Conservation (phyloP, 768 basidiomycete species). For the Solioccasus polychromus region DNA sequence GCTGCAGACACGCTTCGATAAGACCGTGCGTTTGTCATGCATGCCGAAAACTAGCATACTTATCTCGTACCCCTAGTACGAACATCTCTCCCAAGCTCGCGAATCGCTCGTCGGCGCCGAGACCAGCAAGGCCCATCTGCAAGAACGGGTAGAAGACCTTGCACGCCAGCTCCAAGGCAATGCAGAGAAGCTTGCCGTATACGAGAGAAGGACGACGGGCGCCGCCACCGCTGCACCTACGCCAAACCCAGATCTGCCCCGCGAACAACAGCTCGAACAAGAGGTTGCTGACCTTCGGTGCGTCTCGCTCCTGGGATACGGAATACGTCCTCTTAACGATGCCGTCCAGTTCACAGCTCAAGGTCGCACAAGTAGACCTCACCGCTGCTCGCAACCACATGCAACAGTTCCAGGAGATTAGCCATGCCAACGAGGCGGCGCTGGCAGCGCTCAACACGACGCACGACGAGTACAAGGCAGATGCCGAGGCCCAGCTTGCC, state of each 20-base stretch:
- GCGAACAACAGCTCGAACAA: constrained; percentile 77
- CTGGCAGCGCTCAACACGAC: constrained; percentile 66
- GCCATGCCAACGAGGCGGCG: constrained; percentile 77
- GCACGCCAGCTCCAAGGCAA: constrained; percentile 66
- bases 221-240: constrained; percentile 30
- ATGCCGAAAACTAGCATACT: constrained; percentile 3
- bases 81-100: constrained; percentile 65
- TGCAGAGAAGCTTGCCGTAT: constrained; percentile 83
- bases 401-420: constrained; percentile 84
- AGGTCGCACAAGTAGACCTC: constrained; percentile 76
- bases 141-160: constrained; percentile 53
- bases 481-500: constrained; percentile 66
- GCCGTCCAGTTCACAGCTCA: constrained; percentile 59
- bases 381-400: constrained; percentile 67
- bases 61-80: constrained; percentile 39
- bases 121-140: constrained; percentile 75
- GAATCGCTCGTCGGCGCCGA: constrained; percentile 70
- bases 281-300: constrained; percentile 86
- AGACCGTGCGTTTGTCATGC: constrained; percentile 46
- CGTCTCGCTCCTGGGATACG: constrained; percentile 11
- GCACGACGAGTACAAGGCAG: constrained; percentile 76
- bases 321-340: not conserved
- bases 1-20: constrained; percentile 68
- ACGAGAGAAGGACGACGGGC: constrained; percentile 60
- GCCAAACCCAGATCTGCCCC: constrained; percentile 47